These are phyloP conservation scores for Mycena sanguinolenta DNA, from an alignment of 768 basidiomycete species.

Conservation along the genomic window DNA sequence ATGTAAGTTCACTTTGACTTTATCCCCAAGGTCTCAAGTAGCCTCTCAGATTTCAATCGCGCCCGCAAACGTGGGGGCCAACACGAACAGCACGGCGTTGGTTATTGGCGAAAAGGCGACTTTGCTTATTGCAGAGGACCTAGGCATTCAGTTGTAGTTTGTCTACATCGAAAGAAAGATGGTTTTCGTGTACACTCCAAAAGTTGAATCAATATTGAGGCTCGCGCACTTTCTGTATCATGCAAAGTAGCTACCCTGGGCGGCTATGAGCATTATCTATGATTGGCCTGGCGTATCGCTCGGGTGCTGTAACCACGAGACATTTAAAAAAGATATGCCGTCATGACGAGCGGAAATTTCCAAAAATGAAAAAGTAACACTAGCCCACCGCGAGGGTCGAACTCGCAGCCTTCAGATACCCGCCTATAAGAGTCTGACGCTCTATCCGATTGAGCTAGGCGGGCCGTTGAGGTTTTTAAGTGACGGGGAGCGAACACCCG, in stretches of 20 bases:
- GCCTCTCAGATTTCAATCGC: constrained; percentile 53
- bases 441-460: constrained; percentile 64
- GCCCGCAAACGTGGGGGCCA: constrained; percentile 52
- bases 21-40: not conserved
- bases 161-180: too few species aligned
- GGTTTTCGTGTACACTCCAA: too few species aligned
- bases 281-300: too few species aligned
- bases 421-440: constrained; percentile 64
- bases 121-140: constrained; percentile 57
- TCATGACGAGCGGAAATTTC: not conserved
- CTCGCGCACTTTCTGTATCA: too few species aligned
- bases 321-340: too few species aligned
- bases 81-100: constrained; percentile 42
- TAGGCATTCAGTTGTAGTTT: constrained; percentile 25
- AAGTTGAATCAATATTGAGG: too few species aligned
- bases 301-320: too few species aligned
- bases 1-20: constrained; percentile 1
- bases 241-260: too few species aligned
- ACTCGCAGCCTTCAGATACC: constrained; percentile 87
- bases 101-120: constrained; percentile 60
- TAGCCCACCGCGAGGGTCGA: constrained; percentile 90
- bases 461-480: too few species aligned
- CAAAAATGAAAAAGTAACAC: not conserved
- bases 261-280: too few species aligned
- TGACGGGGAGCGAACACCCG: too few species aligned